Conservation (phyloP, 1,284 basidiomycete genomes). For the Fomes fomentarius region DNA sequence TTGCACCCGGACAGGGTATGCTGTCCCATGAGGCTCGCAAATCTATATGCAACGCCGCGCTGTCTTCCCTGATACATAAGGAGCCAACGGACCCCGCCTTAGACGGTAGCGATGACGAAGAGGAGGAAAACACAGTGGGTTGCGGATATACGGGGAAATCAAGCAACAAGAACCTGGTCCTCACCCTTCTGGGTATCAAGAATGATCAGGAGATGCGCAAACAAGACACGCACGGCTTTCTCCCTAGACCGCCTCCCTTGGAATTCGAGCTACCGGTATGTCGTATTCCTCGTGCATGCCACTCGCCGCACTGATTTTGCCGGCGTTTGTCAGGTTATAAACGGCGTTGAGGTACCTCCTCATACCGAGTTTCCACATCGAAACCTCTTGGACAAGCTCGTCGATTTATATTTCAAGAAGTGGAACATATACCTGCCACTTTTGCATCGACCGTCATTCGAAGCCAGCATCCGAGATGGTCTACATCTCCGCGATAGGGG, state of each 20-base stretch:
- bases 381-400: constrained; percentile 61
- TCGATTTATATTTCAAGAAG: constrained; percentile 71
- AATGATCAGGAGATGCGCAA: constrained; percentile 39
- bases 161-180: constrained; percentile 67
- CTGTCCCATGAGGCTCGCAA: no score
- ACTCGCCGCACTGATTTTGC: background rate
- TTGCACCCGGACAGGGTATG: no score
- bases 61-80: no score
- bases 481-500: constrained; percentile 60
- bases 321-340: background rate
- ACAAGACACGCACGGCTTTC: background rate
- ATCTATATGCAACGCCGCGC: no score
- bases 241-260: background rate
- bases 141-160: constrained; percentile 71
- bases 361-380: constrained; percentile 54
- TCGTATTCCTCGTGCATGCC: background rate
- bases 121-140: no score
- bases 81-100: constrained; percentile 27
- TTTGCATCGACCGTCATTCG: constrained; percentile 78
- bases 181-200: constrained; percentile 69
- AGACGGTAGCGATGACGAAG: constrained; percentile 38
- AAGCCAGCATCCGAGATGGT: constrained; percentile 53
- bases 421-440: constrained; percentile 71
- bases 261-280: background rate
- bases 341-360: constrained; percentile 2